These are phyloP conservation scores for Trichoderma polysporum DNA, from an alignment of 2,329 filamentous ascomycete genomes.

Conservation along the genomic window DNA sequence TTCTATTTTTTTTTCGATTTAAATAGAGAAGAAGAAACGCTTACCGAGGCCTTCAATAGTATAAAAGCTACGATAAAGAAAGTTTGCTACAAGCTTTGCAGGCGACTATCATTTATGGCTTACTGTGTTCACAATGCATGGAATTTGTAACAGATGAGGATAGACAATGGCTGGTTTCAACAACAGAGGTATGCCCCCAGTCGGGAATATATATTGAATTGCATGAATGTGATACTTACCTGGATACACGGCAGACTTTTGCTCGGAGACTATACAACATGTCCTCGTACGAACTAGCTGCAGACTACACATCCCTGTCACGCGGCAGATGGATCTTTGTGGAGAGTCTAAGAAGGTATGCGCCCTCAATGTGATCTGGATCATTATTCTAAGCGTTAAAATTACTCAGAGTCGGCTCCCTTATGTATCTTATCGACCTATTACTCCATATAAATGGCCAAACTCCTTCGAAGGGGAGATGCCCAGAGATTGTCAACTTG, in stretches of 20 bases:
- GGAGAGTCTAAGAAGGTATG: not conserved
- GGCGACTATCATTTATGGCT: not conserved
- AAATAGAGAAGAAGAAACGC: not conserved
- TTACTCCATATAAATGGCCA: not conserved
- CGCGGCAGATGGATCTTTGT: not conserved
- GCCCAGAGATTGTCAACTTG: slow-evolving; percentile 6
- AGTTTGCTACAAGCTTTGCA: not conserved
- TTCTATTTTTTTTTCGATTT: not conserved
- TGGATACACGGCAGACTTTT: not conserved
- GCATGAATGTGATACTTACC: not conserved
- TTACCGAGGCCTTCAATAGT: not conserved
- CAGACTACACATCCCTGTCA: not conserved
- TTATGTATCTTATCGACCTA: not conserved
- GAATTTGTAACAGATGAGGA: not conserved
- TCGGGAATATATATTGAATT: not conserved
- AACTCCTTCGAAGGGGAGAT: slow-evolving; percentile 2
- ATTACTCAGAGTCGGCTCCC: not conserved
- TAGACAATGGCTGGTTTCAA: not conserved
- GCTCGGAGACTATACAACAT: not conserved
- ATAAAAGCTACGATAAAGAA: not conserved
- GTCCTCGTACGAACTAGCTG: not conserved
- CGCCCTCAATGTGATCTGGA: too few species aligned
- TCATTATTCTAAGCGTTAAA: not conserved
- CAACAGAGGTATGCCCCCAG: not conserved
- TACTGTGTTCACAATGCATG: not conserved